Evolutionary conservation across 2,329 filamentous ascomycete species (phyloP), one percentile per base, ranked within the genome.

Genomic region (Pestalotiopsis sp.): DNA sequence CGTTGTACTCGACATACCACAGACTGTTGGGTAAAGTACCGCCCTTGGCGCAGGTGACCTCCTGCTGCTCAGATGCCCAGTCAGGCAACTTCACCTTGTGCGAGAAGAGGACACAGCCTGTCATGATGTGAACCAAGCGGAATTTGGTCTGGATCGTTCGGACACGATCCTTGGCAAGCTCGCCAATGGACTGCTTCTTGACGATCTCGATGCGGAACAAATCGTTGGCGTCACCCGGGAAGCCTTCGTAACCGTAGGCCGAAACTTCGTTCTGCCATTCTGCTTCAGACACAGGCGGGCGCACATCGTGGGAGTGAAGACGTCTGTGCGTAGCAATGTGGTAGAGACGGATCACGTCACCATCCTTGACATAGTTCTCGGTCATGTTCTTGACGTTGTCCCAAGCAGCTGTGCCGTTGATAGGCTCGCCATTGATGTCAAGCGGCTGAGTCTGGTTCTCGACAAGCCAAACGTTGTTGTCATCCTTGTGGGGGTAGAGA

Each of bases 71-170:
- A 66, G 92, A 99, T 61, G 93, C 96, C 96, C 96, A 99, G 2
- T 97, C 94, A 3, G 96, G 96, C 69, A 99, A 91, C 85, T 99
- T 99, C 79, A 98, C 95, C 84, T 98, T 98, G 87, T 99, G 96
- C 0, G 95, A 98, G 86, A 99, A 99, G 27, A 99, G 87, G 13
- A 92, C 93, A 78, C 96, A 99, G 61, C 95, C 95, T 71, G 94
- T 97, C 96, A 99, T 98, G 79, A 97, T 83, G 78, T 99, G 96
- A 41, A 98, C 89, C 59, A 99, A 91, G 78, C 90, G 92, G 85
- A 99, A 99, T 84, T 98, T 98, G 75, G 94, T 94, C 83, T 99
- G 91, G 72, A 99, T 98, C 36, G 96, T 98, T 69, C 96, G 90
- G 65, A 99, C 79, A 40, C 95, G 91, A 75, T 93, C 89, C 85